These are phyloP conservation scores for Lathyrus sativus DNA, from an alignment of 306 rosid species.

Conservation along the genomic window DNA sequence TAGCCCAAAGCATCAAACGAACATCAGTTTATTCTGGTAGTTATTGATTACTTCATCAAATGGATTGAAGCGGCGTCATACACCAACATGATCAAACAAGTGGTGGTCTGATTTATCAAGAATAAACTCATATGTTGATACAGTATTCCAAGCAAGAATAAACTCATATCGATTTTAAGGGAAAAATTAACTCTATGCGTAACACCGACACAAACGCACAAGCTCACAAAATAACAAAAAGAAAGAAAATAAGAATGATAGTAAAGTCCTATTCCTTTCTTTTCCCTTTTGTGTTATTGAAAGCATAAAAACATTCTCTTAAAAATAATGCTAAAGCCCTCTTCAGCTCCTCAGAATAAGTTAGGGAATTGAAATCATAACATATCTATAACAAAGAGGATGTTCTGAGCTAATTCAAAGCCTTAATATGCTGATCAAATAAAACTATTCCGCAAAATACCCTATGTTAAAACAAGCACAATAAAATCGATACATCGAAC, in stretches of 20 bases:
- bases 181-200: not conserved
- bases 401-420: not conserved
- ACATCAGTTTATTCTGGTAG: no score
- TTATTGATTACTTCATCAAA: no score
- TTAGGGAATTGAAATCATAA: no score
- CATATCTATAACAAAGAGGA: not conserved
- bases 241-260: not conserved
- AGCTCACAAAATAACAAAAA: conserved; percentile 13
- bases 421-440: not conserved
- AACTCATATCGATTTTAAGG: no score
- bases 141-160: no score
- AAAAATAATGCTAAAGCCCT: no score
- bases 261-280: not conserved
- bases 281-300: not conserved
- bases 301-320: not conserved
- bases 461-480: not conserved
- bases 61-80: no score
- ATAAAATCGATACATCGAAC: conserved; percentile 2
- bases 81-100: no score
- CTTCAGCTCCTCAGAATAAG: no score
- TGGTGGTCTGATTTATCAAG: no score
- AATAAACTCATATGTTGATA: no score
- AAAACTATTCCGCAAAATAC: conserved; percentile 7
- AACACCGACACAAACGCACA: conserved; percentile 11
- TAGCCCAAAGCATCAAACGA: no score